Evolutionary conservation across 1,284 basidiomycete genomes (phyloP).

Genomic region (Heterobasidion occidentale): DNA sequence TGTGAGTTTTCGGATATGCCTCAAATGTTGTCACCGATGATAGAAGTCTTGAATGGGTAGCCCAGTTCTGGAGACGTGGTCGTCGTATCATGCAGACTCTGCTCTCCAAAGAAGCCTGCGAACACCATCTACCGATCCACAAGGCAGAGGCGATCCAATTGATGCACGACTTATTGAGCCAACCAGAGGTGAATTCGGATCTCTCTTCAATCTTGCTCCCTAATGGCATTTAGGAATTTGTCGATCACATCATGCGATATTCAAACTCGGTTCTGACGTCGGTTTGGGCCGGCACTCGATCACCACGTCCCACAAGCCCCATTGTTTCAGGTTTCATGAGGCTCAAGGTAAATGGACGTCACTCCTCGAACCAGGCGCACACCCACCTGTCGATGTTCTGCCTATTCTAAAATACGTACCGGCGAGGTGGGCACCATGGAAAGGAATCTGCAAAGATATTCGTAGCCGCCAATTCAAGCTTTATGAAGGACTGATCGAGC

Average conservation of each 20-base stretch:
- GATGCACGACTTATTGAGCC: background rate
- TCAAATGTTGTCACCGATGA: background rate
- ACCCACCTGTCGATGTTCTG: constrained; percentile 27
- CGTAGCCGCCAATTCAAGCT: constrained; percentile 16
- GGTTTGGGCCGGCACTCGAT: constrained; percentile 22
- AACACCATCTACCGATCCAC: background rate
- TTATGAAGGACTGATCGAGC: constrained; percentile 16
- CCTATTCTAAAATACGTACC: constrained; percentile 26
- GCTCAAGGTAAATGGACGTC: constrained; percentile 21
- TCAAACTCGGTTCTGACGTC: constrained; percentile 20
- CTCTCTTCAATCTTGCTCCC: background rate
- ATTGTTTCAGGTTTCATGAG: constrained; percentile 10
- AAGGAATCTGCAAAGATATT: constrained; percentile 15
- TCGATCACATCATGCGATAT: constrained; percentile 18
- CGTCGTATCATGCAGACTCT: background rate
- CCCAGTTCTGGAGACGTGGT: background rate
- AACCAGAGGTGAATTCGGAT: background rate
- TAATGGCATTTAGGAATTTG: constrained; percentile 15
- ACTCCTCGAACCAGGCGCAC: constrained; percentile 20
- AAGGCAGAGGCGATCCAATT: background rate
- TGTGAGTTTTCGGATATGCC: background rate
- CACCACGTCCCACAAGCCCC: constrained; percentile 17
- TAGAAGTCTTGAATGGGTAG: background rate
- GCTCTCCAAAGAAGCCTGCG: background rate
- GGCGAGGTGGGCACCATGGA: constrained; percentile 25